Conservation (phyloP, 2,329 filamentous ascomycete species). For the Aureobasidium subglaciale region DNA sequence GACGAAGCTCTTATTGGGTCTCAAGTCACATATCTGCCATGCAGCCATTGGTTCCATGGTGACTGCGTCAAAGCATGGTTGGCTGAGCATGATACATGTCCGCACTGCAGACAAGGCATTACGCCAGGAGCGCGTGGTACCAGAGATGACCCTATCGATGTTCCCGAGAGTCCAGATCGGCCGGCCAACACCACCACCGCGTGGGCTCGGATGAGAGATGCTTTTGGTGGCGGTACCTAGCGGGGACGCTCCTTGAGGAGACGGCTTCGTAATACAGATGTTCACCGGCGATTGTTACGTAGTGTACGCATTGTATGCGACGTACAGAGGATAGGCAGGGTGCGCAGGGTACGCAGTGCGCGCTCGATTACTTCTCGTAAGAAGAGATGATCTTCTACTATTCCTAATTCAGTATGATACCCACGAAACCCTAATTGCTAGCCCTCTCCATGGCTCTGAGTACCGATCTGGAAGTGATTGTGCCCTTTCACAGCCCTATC, state of each 20-base stretch:
- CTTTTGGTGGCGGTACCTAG: slow-evolving; percentile 22
- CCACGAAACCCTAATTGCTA: no score
- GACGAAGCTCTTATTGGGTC: slow-evolving; percentile 68
- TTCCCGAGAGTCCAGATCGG: slow-evolving; percentile 19
- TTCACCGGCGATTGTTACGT: no score
- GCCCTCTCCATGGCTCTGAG: no score
- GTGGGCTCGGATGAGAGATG: slow-evolving; percentile 29
- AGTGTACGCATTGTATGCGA: no score
- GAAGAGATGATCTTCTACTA: no score
- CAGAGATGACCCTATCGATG: slow-evolving; percentile 18
- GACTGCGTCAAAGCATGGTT: slow-evolving; percentile 78
- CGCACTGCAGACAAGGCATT: slow-evolving; percentile 61
- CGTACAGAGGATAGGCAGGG: no score
- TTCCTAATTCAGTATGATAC: no score
- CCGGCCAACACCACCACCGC: slow-evolving; percentile 17
- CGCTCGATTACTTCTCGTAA: no score
- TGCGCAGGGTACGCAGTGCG: no score
- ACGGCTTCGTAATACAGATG: not conserved
- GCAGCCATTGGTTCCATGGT: slow-evolving; percentile 89
- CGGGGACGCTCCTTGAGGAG: not conserved
- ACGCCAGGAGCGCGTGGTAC: slow-evolving; percentile 30
- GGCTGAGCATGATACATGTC: slow-evolving; percentile 85
- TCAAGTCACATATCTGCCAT: slow-evolving; percentile 71
- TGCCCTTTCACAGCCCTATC: no score
- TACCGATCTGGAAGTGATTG: no score